Conservation (phyloP, 371 early-diverging fungal genomes). For the Rhizomucor pusillus region DNA sequence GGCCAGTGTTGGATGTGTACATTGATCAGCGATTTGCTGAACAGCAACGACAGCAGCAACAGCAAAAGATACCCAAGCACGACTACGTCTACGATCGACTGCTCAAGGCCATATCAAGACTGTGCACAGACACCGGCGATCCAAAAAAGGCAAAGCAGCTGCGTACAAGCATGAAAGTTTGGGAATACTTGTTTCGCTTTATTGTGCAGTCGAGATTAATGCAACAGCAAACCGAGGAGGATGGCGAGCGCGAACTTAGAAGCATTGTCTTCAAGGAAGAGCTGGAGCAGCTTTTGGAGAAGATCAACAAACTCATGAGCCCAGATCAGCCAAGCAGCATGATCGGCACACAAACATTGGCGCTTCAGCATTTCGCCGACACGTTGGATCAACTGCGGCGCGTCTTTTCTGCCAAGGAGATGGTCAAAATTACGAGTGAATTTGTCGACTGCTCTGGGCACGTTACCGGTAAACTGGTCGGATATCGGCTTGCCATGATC, state of each 20-base stretch:
- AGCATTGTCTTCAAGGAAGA: constrained; percentile 42
- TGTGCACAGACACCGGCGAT: constrained; percentile 46
- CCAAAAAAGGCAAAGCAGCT: constrained; percentile 49
- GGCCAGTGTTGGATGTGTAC: constrained; percentile 61
- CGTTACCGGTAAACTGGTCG: constrained; percentile 56
- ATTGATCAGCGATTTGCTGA: constrained; percentile 52
- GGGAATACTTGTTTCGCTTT: constrained; percentile 65
- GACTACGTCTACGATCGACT: constrained; percentile 36
- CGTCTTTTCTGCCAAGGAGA: constrained; percentile 45
- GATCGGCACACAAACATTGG: constrained; percentile 67
- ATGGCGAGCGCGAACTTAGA: constrained; percentile 25
- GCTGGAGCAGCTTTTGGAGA: constrained; percentile 29
- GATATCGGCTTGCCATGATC: constrained; percentile 59
- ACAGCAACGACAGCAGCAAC: background rate
- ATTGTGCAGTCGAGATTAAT: constrained; percentile 46
- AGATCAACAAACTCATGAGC: constrained; percentile 54
- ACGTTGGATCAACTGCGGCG: constrained; percentile 52
- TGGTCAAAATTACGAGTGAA: constrained; percentile 45
- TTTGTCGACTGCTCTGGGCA: constrained; percentile 55
- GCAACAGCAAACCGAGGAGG: constrained; percentile 30
- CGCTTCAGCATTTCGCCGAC: constrained; percentile 63
- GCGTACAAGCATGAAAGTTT: constrained; percentile 67
- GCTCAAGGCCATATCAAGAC: constrained; percentile 40
- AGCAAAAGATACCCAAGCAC: constrained; percentile 7
- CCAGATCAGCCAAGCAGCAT: constrained; percentile 51